Evolutionary conservation across 495 filamentous ascomycete species (phyloP).

Genomic region (Aspergillus mulundensis): DNA sequence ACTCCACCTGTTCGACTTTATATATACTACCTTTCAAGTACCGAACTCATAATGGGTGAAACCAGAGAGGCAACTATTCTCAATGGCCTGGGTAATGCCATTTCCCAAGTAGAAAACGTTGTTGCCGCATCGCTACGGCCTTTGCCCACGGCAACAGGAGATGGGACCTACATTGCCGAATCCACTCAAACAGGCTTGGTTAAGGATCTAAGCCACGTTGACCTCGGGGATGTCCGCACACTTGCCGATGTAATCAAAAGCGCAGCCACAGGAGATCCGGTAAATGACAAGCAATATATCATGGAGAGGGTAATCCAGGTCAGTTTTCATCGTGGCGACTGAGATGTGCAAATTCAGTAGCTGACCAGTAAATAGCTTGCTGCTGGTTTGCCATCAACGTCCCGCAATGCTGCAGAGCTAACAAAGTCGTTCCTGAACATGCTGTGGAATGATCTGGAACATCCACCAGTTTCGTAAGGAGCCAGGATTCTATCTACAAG

Average conservation of each 20-base stretch:
- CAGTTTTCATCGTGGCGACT: neutral
- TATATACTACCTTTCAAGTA: neutral
- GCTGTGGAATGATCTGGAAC: conserved; percentile 65
- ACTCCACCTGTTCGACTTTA: neutral
- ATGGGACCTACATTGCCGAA: conserved; percentile 49
- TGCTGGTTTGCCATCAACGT: conserved; percentile 49
- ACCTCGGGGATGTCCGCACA: conserved; percentile 39
- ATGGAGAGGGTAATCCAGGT: conserved; percentile 55
- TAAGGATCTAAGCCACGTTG: conserved; percentile 38
- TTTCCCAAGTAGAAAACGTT: conserved; percentile 52
- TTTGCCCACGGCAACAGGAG: conserved; percentile 58
- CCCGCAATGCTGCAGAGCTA: conserved; percentile 46
- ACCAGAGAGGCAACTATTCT: conserved; percentile 10
- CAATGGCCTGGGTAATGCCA: conserved; percentile 29
- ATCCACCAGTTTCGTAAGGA: conserved; percentile 58
- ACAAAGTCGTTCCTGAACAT: conserved; percentile 58
- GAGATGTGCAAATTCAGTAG: neutral
- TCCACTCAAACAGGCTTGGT: conserved; percentile 31
- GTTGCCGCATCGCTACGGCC: conserved; percentile 56
- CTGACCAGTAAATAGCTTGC: conserved; percentile 27
- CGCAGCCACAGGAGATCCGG: conserved; percentile 73
- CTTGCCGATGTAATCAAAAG: conserved; percentile 52
- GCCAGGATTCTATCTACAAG: neutral
- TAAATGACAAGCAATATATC: conserved; percentile 72
- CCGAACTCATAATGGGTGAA: conserved; percentile 22